Conservation (phyloP, 2,329 filamentous ascomycete genomes). For the Lizonia empirigonia region DNA sequence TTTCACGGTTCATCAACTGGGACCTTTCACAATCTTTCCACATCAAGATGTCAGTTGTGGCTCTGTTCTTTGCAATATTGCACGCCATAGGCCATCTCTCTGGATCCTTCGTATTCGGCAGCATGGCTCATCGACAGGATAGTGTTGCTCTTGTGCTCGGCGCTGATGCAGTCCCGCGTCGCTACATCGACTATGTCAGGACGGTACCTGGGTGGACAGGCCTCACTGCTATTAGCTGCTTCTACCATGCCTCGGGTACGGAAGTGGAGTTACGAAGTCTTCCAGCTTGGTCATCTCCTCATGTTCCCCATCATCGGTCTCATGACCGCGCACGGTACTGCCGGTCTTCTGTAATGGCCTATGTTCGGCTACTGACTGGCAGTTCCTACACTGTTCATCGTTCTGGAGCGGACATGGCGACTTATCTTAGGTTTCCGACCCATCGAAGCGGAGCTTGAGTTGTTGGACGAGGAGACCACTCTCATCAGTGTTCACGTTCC, state of each 20-base stretch:
- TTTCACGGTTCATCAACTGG: conserved; percentile 64
- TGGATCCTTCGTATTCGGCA: conserved; percentile 60
- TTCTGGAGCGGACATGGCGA: conserved; percentile 57
- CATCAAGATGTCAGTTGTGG: conserved; percentile 59
- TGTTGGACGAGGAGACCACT: conserved; percentile 61
- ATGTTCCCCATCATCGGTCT: conserved; percentile 65
- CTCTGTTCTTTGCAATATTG: conserved; percentile 57
- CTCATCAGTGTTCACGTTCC: conserved; percentile 57
- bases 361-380: conserved; percentile 65
- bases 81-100: conserved; percentile 62
- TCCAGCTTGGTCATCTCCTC: conserved; percentile 62
- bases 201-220: conserved; percentile 60
- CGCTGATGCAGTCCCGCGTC: conserved; percentile 50
- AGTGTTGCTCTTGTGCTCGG: conserved; percentile 55
- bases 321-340: conserved; percentile 61
- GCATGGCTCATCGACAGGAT: conserved; percentile 52
- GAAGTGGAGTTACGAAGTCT: conserved; percentile 61
- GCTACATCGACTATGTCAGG: conserved; percentile 56
- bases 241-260: conserved; percentile 60
- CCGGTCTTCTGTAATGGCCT: conserved; percentile 58
- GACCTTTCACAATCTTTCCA: conserved; percentile 63
- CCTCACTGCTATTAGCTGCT: conserved; percentile 55
- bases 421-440: conserved; percentile 55
- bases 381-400: conserved; percentile 58
- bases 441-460: conserved; percentile 55